Base-by-base conservation (phyloP, 2,329 filamentous ascomycete genomes). In the Claviceps paspali region DNA sequence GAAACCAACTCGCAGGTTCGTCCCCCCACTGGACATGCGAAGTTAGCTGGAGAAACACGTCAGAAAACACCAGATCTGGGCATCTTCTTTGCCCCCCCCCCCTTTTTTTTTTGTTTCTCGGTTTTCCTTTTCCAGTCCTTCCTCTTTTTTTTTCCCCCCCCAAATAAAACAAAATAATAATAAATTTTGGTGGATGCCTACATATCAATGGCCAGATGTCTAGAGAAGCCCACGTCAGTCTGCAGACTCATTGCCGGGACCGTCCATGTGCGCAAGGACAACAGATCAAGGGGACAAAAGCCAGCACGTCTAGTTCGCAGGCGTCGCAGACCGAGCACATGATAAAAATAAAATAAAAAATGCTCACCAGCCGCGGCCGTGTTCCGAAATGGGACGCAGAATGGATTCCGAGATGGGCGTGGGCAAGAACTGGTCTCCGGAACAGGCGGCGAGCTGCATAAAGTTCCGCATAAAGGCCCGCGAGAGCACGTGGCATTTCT, bases 1-100 rank as follows among this genome's bases (percentile, higher is more conserved):
- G 45, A 82, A 80, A 22, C 73, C 77, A 21, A 79, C 77, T 50
- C 78, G 65, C 30, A 82, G 60, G 47, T 82, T 82, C 6, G 76
- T 78, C 6, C 78, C 78, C 43, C 78, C 78, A 44, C 75, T 76
- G 48, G 41, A 24, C n/a, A 31, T 21, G 23, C 17, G 9, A 17
- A 15, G 19, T 36, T 36, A 36, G 34, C 19, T 24, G 27, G 11
- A 18, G 19, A 10, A 23, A 29, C n/a, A n/a, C n/a, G n/a, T n/a
- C n/a, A n/a, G n/a, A n/a, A n/a, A n/a, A n/a, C n/a, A n/a, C n/a
- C n/a, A n/a, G n/a, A n/a, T n/a, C n/a, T n/a, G n/a, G n/a, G n/a
- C n/a, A n/a, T n/a, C n/a, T n/a, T n/a, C n/a, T n/a, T n/a, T n/a
- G n/a, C n/a, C n/a, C n/a, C n/a, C n/a, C n/a, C n/a, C n/a, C n/a